Percentiles rank a stretch among this genome's conserved stretches.
Evolutionary conservation across 179 eudicot species (phyloP).

Genomic region (Beta corolliflora): DNA sequence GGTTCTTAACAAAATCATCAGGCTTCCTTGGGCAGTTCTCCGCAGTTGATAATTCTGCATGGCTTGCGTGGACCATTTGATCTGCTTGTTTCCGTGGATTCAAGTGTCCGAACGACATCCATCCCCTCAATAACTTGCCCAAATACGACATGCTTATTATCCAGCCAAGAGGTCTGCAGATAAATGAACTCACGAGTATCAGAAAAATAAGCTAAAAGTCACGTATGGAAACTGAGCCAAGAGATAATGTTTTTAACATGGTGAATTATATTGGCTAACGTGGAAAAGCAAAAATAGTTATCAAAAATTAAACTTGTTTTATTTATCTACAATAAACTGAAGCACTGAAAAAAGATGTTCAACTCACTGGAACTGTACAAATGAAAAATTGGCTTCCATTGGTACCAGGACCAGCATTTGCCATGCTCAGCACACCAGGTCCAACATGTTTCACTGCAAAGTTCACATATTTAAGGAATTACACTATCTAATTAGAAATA

Average conservation of each 20-base stretch:
- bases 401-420: slow-evolving; percentile 58
- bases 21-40: slow-evolving; percentile 45
- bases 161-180: slow-evolving; percentile 52
- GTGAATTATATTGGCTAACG: not conserved
- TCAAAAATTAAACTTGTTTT: not conserved
- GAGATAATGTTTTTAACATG: not conserved
- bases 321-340: not conserved
- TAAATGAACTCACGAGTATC: not conserved
- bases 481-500: not conserved
- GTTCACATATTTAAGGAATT: not conserved
- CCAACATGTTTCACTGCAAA: slow-evolving; percentile 54
- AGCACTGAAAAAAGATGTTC: not conserved
- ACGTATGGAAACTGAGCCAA: not conserved
- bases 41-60: slow-evolving; percentile 46
- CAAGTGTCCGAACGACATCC: slow-evolving; percentile 47
- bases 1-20: not conserved
- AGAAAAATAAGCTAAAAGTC: too few species aligned
- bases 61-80: slow-evolving; percentile 35
- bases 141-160: slow-evolving; percentile 51
- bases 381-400: slow-evolving; percentile 63
- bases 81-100: slow-evolving; percentile 49
- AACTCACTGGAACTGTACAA: slow-evolving; percentile 47
- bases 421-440: slow-evolving; percentile 62
- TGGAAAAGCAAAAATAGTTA: too few species aligned
- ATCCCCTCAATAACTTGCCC: slow-evolving; percentile 51